Base-by-base conservation (phyloP, 208 protist genomes). In the Crithidia bombi region DNA sequence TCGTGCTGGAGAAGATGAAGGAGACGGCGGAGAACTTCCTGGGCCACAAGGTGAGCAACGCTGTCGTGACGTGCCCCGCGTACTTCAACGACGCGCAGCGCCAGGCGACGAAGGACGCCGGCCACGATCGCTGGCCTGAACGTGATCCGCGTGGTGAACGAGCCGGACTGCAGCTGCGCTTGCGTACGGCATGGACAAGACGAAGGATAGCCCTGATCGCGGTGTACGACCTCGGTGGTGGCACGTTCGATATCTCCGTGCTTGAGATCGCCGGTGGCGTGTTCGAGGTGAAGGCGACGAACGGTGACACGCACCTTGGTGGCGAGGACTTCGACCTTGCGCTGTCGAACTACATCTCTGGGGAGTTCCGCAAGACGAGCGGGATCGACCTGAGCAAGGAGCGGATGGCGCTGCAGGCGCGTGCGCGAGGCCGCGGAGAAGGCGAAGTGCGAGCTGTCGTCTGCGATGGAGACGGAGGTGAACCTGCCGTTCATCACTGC, bases 181-280 rank as follows among this genome's bases (percentile, higher is more conserved):
- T 25, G 43, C 50, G 30, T 69, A 54, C 56, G 57, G 67, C 55
- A 47, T 73, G 47, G 56, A 61, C 98, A 99, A n/a, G 99, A 99
- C 81, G 99, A 99, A 86, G 99, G 75, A 80, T 35, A 56, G 32
- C 17, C 41, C n/a, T 75, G 52, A 83, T 92, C 64, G 79, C 76
- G 43, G 82, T 92, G 79, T 85, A 90, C 51, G 83, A 97, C 67
- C 57, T 81, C 94, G 68, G 94, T 83, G 68, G 95, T 96, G 21
- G 98, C 86, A 82, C 96, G 97, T 99, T 99, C 85, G 99, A 99
- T 91, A 89, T 99, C 65, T 99, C 98, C 6, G 94, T 99, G n/a
- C 75, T 76, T 21, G 69, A 80, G 70, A 97, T 99, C 66, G 83
- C 78, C 39, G 85, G 85, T 36, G 98, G 98, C 65, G 96, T 99